A percentile compares a stretch with the other conserved stretches of the same genome.
Evolutionary conservation across 1,284 basidiomycete species (phyloP).

Genomic region (Fomitopsis pinicola): DNA sequence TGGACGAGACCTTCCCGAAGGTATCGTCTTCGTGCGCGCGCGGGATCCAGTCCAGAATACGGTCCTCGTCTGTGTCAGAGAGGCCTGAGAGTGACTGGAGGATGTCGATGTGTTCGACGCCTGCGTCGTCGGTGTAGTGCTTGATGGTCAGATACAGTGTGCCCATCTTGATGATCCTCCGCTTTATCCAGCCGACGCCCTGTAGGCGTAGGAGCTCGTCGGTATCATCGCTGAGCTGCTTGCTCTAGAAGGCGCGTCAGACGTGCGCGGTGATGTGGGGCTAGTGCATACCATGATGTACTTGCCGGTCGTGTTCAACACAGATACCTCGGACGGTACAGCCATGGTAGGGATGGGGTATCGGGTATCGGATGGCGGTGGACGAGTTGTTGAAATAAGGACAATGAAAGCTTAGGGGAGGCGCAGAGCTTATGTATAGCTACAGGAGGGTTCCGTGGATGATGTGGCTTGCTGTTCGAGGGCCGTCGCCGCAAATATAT

Average conservation of each 20-base stretch:
- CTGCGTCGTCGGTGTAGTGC: conserved; percentile 53
- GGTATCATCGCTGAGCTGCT: conserved; percentile 47
- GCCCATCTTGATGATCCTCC: conserved; percentile 47
- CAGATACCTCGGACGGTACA: conserved; percentile 45
- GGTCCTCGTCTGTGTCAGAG: conserved; percentile 47
- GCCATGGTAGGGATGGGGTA: conserved; percentile 35
- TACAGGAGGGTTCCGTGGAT: not conserved
- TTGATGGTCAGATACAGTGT: conserved; percentile 53
- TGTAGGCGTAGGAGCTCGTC: conserved; percentile 58
- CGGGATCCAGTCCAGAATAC: conserved; percentile 48
- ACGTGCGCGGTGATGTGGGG: not conserved
- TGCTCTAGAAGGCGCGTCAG: conserved; percentile 38
- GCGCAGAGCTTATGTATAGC: not conserved
- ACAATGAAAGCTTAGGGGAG: not conserved
- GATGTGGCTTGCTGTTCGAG: not conserved
- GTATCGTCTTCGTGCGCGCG: conserved; percentile 45
- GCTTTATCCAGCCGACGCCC: conserved; percentile 58
- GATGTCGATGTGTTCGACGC: conserved; percentile 57
- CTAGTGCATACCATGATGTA: conserved; percentile 27
- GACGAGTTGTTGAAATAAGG: not conserved
- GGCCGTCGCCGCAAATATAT: not conserved
- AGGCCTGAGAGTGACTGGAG: conserved; percentile 58
- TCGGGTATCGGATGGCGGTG: not conserved
- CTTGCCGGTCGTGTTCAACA: conserved; percentile 41
- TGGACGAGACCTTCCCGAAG: conserved; percentile 52